Evolutionary conservation across 176 grass and related monocot species (phyloP).

Genomic region (Aechmea fasciata): DNA sequence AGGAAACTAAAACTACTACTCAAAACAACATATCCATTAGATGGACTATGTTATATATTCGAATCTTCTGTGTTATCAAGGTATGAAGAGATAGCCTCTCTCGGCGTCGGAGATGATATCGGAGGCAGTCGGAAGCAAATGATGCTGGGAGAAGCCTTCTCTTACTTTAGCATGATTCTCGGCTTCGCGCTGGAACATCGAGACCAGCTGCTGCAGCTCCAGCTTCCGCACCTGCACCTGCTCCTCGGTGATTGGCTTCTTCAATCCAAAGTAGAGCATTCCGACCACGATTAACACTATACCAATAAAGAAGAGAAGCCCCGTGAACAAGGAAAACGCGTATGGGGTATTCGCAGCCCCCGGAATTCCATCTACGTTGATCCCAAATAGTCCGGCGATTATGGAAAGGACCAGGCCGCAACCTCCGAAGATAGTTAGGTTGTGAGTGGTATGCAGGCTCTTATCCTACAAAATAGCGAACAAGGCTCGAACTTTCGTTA

Average conservation of each 20-base stretch:
- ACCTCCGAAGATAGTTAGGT: conserved; percentile 46
- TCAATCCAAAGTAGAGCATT: conserved; percentile 35
- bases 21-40: not conserved
- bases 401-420: conserved; percentile 44
- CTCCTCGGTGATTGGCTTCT: conserved; percentile 38
- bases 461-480: conserved; percentile 32
- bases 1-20: not conserved
- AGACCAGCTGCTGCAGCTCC: conserved; percentile 48
- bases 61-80: not conserved
- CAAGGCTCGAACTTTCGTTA: not conserved
- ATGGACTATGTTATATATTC: not conserved
- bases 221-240: conserved; percentile 44
- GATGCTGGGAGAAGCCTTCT: conserved; percentile 39
- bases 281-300: conserved; percentile 25
- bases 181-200: conserved; percentile 42
- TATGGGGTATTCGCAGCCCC: conserved; percentile 31
- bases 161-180: conserved; percentile 54
- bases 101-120: conserved; percentile 43
- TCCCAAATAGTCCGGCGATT: conserved; percentile 42
- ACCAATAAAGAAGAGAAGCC: conserved; percentile 28
- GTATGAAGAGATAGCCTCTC: conserved; percentile 15
- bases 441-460: conserved; percentile 42
- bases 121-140: conserved; percentile 35
- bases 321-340: conserved; percentile 42
- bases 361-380: conserved; percentile 57